phyloP scores from a whole-genome alignment of 139 green algal genomes.

The Pseudopediastrum boryanum region DNA sequence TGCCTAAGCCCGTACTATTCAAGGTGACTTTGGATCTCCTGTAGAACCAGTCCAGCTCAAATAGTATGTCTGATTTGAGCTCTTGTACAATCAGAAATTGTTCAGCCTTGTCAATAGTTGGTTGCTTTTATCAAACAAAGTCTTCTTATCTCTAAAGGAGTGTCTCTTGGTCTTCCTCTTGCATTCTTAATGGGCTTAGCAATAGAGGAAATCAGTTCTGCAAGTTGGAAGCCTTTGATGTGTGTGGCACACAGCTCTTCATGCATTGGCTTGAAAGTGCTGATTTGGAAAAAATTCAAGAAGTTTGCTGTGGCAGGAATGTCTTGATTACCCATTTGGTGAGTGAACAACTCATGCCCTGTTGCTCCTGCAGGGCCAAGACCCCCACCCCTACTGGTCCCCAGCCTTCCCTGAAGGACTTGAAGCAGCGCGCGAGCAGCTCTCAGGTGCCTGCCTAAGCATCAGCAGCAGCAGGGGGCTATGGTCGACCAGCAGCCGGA shows the following conservation, averaged over 20 bases:
- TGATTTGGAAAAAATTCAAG: neutral
- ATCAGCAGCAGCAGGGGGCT: neutral
- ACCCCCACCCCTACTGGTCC: neutral
- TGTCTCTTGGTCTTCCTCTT: too few relatives aligned
- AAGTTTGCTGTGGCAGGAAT: neutral
- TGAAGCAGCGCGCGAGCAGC: conserved; percentile 16
- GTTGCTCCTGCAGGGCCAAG: conserved; percentile 17
- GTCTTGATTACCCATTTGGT: neutral
- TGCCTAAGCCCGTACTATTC: too few relatives aligned
- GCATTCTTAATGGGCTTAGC: too few relatives aligned
- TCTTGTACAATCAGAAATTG: too few relatives aligned
- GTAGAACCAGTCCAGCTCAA: too few relatives aligned
- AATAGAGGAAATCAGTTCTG: too few relatives aligned
- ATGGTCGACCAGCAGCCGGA: neutral
- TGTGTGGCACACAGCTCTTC: neutral
- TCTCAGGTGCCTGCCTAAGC: neutral
- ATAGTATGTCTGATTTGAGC: too few relatives aligned
- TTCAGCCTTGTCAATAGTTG: too few relatives aligned
- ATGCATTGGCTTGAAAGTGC: neutral
- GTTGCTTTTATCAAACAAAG: too few relatives aligned
- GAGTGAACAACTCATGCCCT: neutral
- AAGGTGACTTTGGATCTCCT: too few relatives aligned
- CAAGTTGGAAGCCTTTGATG: neutral
- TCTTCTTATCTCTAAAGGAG: too few relatives aligned
- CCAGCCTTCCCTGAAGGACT: conserved; percentile 24